phyloP scores from a whole-genome alignment of 2,329 filamentous ascomycete species.

The Phoma sp. region DNA sequence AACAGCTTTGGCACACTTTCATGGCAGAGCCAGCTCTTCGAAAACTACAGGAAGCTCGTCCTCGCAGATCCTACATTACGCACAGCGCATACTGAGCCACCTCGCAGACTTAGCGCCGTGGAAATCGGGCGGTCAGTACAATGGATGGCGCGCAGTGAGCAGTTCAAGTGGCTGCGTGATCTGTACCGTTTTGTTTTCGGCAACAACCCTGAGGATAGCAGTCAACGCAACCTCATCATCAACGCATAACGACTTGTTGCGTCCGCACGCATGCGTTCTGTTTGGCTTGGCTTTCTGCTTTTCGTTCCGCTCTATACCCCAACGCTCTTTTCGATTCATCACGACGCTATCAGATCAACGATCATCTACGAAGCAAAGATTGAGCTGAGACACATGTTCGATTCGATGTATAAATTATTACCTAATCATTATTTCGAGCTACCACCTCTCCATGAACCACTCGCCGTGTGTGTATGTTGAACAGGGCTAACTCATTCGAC shows the following conservation, averaged over 20 bases:
- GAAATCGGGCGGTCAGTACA: slow-evolving; percentile 82
- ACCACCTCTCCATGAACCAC: too few relatives aligned
- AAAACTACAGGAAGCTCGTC: slow-evolving; percentile 82
- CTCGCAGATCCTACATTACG: slow-evolving; percentile 73
- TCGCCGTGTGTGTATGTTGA: background rate
- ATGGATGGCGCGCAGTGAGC: slow-evolving; percentile 74
- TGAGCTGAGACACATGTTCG: background rate
- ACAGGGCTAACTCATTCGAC: background rate
- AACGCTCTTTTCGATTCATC: slow-evolving; percentile 16
- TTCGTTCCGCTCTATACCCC: slow-evolving; percentile 18
- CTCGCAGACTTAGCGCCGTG: slow-evolving; percentile 69
- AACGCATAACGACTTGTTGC: slow-evolving; percentile 35
- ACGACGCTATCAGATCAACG: slow-evolving; percentile 7
- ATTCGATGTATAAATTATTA: slow-evolving; percentile 12
- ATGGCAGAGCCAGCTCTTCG: slow-evolving; percentile 74
- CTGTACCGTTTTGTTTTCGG: slow-evolving; percentile 86
- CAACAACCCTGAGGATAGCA: slow-evolving; percentile 80
- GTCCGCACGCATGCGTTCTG: background rate
- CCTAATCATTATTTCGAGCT: background rate
- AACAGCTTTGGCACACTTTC: slow-evolving; percentile 79
- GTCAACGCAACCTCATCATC: slow-evolving; percentile 70
- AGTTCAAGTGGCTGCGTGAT: slow-evolving; percentile 82
- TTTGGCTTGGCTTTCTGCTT: slow-evolving; percentile 12
- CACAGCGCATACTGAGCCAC: slow-evolving; percentile 57
- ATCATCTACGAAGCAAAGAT: slow-evolving; percentile 9